phyloP scores from a whole-genome alignment of 2,329 filamentous ascomycete species.

The Sporothrix curviconia region DNA sequence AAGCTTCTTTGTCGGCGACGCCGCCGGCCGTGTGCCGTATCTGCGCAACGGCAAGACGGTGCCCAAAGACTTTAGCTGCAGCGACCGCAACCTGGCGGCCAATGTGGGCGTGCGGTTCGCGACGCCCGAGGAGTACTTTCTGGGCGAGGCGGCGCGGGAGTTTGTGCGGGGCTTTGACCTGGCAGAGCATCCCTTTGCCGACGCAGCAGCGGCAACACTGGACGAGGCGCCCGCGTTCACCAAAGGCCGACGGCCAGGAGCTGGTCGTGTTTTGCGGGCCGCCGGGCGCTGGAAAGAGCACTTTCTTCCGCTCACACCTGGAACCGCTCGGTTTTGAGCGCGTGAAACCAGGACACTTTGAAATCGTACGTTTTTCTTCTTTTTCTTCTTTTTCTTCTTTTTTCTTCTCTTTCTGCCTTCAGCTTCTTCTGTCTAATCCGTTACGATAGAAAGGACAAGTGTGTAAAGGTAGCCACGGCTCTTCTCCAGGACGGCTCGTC shows the following conservation, averaged over 20 bases:
- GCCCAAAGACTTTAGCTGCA: constrained; percentile 57
- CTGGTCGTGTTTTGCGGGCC: constrained; percentile 82
- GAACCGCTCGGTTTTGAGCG: constrained; percentile 73
- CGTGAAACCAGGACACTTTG: constrained; percentile 82
- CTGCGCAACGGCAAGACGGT: constrained; percentile 44
- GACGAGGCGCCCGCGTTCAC: constrained; percentile 29
- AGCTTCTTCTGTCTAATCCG: background rate
- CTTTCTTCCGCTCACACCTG: constrained; percentile 75
- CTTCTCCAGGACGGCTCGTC: constrained; percentile 58
- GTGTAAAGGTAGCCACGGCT: constrained; percentile 65
- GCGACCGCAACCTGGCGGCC: constrained; percentile 71
- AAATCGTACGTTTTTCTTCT: constrained; percentile 46
- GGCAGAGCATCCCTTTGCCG: constrained; percentile 42
- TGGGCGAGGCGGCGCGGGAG: constrained; percentile 57
- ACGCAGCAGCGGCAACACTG: constrained; percentile 12
- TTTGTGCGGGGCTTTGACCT: constrained; percentile 70
- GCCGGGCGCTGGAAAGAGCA: constrained; percentile 86
- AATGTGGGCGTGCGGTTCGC: constrained; percentile 76
- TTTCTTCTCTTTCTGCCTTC: constrained; percentile 16
- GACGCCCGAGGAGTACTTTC: constrained; percentile 90
- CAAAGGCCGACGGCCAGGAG: constrained; percentile 61
- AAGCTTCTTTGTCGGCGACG: constrained; percentile 88
- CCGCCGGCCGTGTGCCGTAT: constrained; percentile 53
- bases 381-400: background rate
- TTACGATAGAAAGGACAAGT: constrained; percentile 50